Conservation (phyloP, 768 basidiomycete genomes). For the Wakefieldia striispora region DNA sequence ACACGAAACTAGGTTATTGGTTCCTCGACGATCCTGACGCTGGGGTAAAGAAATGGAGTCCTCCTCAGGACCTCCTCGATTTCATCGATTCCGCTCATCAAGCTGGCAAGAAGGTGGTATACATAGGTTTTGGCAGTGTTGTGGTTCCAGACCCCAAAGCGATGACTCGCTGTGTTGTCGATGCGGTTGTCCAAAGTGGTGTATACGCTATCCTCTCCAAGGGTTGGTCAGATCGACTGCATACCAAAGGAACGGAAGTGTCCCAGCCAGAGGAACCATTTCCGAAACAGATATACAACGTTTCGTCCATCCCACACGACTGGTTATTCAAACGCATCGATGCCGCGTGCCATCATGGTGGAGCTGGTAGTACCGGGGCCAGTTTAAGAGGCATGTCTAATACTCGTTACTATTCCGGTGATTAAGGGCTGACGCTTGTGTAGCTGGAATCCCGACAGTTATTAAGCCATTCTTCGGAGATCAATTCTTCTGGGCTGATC, state of each 20-base stretch:
- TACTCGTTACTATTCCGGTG: neutral
- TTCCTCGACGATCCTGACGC: constrained; percentile 93
- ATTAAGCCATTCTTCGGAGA: constrained; percentile 98
- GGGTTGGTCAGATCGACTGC: constrained; percentile 94
- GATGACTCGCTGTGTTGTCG: constrained; percentile 89
- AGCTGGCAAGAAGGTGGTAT: constrained; percentile 85
- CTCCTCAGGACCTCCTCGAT: constrained; percentile 72
- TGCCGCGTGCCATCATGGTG: constrained; percentile 98
- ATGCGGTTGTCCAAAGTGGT: constrained; percentile 82
- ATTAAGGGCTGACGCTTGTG: constrained; percentile 1
- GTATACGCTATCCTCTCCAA: constrained; percentile 94
- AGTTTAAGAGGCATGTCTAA: constrained; percentile 73
- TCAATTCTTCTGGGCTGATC: constrained; percentile 97
- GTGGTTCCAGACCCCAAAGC: constrained; percentile 92
- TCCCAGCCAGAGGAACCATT: constrained; percentile 66
- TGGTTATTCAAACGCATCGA: constrained; percentile 94
- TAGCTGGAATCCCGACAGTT: constrained; percentile 92
- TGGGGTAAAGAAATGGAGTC: constrained; percentile 83
- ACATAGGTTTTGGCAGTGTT: constrained; percentile 97
- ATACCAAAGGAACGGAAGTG: constrained; percentile 58
- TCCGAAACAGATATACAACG: constrained; percentile 77
- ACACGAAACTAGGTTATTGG: constrained; percentile 76
- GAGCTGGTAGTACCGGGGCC: constrained; percentile 94
- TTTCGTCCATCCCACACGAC: constrained; percentile 88
- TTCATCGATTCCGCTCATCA: constrained; percentile 82